Conservation (phyloP, 1,284 basidiomycete genomes). For the Sutorius eximius region DNA sequence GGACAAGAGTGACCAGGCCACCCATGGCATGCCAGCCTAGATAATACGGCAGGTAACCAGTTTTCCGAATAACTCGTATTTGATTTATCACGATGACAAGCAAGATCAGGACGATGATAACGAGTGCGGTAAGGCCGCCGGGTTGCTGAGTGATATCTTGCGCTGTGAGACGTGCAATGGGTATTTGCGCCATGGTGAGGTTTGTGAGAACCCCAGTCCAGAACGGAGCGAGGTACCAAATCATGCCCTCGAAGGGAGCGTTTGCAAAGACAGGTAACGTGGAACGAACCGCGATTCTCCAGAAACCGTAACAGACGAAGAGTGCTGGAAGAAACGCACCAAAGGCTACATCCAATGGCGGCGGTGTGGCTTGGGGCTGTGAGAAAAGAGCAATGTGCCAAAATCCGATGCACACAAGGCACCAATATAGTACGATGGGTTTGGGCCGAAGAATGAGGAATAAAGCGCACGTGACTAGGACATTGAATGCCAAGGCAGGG, state of each 20-base stretch:
- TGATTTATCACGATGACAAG: slow-evolving; percentile 69
- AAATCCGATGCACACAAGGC: slow-evolving; percentile 79
- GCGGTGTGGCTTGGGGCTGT: slow-evolving; percentile 70
- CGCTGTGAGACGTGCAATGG: slow-evolving; percentile 69
- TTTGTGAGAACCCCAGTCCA: slow-evolving; percentile 79
- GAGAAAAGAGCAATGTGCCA: slow-evolving; percentile 86
- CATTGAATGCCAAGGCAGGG: slow-evolving; percentile 69
- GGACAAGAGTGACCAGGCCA: slow-evolving; percentile 63
- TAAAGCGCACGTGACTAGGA: slow-evolving; percentile 62
- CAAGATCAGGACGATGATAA: slow-evolving; percentile 70
- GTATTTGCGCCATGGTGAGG: slow-evolving; percentile 66
- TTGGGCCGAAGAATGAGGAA: slow-evolving; percentile 75
- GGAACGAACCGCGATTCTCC: slow-evolving; percentile 75
- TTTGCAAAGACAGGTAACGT: slow-evolving; percentile 69
- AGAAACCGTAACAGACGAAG: slow-evolving; percentile 80
- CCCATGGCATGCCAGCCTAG: slow-evolving; percentile 68
- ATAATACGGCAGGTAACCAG: slow-evolving; percentile 79
- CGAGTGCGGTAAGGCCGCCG: slow-evolving; percentile 71
- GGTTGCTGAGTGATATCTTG: slow-evolving; percentile 69
- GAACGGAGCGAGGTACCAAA: slow-evolving; percentile 77
- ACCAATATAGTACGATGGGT: slow-evolving; percentile 73
- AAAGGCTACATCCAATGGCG: slow-evolving; percentile 67
- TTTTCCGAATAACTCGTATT: slow-evolving; percentile 78
- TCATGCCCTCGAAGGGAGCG: slow-evolving; percentile 68
- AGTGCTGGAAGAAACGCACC: slow-evolving; percentile 76